These are phyloP conservation scores for Penicillium sp. DNA, from an alignment of 2,329 filamentous ascomycete genomes.

Conservation along the genomic window DNA sequence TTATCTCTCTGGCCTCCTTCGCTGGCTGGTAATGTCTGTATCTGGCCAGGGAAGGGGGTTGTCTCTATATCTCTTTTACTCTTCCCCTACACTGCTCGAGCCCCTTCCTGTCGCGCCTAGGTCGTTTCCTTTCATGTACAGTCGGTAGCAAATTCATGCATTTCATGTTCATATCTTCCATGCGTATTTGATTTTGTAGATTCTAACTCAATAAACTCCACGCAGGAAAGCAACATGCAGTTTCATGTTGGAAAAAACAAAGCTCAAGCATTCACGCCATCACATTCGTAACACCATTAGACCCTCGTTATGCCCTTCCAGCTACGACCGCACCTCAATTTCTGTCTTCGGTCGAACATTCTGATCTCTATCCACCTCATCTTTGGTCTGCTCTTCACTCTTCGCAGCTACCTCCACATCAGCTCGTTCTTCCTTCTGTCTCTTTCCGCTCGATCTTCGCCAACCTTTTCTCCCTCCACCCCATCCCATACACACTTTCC, in stretches of 20 bases:
- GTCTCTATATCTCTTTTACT: constrained; percentile 24
- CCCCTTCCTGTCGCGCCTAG: constrained; percentile 29
- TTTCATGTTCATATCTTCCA: constrained; percentile 28
- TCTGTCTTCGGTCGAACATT: no score
- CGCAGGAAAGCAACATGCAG: no score
- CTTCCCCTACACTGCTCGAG: constrained; percentile 20
- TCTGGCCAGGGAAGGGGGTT: constrained; percentile 16
- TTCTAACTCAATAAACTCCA: no score
- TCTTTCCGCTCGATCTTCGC: constrained; percentile 13
- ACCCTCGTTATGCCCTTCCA: no score
- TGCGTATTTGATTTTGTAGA: no score
- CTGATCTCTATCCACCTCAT: background rate
- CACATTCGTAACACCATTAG: no score
- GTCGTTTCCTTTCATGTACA: constrained; percentile 27
- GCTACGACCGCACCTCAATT: no score
- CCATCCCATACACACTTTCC: constrained; percentile 19
- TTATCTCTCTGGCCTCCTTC: constrained; percentile 13
- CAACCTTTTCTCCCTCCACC: constrained; percentile 20
- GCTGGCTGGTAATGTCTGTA: constrained; percentile 17
- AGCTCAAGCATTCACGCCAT: no score
- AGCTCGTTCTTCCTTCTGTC: constrained; percentile 1
- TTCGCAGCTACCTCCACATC: background rate
- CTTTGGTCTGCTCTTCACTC: background rate
- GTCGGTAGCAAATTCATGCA: constrained; percentile 31
- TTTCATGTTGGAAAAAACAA: no score